Percentiles rank a stretch among this genome's conserved stretches.
Evolutionary conservation across 257 asterid genomes (phyloP).

Genomic region (Buddleja alternifolia): DNA sequence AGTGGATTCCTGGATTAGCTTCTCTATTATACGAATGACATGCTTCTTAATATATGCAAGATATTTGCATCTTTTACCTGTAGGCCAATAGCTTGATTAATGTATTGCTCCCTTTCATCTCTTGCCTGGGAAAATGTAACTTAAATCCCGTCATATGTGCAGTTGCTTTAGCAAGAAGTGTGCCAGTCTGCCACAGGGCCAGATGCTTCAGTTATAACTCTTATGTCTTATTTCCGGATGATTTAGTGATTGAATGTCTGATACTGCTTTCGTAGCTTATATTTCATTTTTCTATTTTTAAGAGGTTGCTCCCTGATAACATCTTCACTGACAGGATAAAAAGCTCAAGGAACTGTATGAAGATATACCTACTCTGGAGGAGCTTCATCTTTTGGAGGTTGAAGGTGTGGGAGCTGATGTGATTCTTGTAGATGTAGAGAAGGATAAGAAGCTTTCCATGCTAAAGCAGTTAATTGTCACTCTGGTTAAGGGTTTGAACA

Average conservation of each 20-base stretch:
- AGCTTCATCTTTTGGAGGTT: slow-evolving; percentile 78
- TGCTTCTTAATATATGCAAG: neutral
- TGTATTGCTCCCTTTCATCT: neutral
- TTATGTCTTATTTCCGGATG: neutral
- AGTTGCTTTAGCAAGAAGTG: slow-evolving; percentile 12
- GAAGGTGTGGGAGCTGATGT: slow-evolving; percentile 85
- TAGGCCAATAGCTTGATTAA: slow-evolving; percentile 1
- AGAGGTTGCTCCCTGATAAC: slow-evolving; percentile 24
- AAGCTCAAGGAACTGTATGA: slow-evolving; percentile 83
- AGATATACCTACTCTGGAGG: slow-evolving; percentile 85
- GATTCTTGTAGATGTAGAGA: slow-evolving; percentile 83
- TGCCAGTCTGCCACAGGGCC: neutral
- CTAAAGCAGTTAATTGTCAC: slow-evolving; percentile 80
- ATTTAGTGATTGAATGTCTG: neutral
- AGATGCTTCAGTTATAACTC: neutral
- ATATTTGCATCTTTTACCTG: slow-evolving; percentile 1
- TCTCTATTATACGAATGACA: neutral
- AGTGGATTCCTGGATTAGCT: neutral
- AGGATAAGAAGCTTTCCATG: slow-evolving; percentile 90
- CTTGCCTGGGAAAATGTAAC: neutral
- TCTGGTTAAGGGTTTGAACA: slow-evolving; percentile 82
- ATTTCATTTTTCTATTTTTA: neutral
- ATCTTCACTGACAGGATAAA: slow-evolving; percentile 65
- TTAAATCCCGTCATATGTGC: neutral
- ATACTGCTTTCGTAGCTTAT: slow-evolving; percentile 12